Evolutionary conservation across 257 asterid genomes (phyloP).

Genomic region (Leonotis leonurus): DNA sequence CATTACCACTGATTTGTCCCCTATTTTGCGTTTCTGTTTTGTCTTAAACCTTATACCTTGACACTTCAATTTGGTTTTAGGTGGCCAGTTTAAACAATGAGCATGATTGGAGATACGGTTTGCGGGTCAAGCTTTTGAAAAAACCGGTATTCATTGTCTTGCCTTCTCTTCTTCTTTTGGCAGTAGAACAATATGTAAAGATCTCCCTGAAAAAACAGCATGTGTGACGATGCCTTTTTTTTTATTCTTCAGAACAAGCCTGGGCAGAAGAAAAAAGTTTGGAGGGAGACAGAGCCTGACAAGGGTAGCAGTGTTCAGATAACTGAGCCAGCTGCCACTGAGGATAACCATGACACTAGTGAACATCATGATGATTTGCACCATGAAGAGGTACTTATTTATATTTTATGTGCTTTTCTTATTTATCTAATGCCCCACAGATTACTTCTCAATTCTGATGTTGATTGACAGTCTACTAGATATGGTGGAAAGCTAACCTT

Average conservation of each 20-base stretch:
- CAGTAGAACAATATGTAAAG: neutral
- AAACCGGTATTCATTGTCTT: conserved; percentile 45
- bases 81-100: conserved; percentile 71
- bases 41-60: conserved; percentile 8
- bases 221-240: neutral
- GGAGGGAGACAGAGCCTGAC: conserved; percentile 62
- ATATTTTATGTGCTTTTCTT: neutral
- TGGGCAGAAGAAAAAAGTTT: conserved; percentile 55
- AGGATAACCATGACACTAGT: conserved; percentile 46
- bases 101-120: conserved; percentile 96
- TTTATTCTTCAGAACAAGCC: conserved; percentile 43
- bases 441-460: too few relatives aligned
- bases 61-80: conserved; percentile 30
- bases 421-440: too few relatives aligned
- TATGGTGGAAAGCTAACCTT: neutral
- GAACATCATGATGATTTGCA: conserved; percentile 70
- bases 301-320: conserved; percentile 40
- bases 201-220: neutral
- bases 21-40: neutral
- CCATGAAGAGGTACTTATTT: conserved; percentile 60
- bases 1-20: neutral
- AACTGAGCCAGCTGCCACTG: conserved; percentile 41
- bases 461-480: neutral
- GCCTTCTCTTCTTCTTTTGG: neutral
- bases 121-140: conserved; percentile 88